Conservation (phyloP, 768 basidiomycete species). For the Neoboletus magnificus region DNA sequence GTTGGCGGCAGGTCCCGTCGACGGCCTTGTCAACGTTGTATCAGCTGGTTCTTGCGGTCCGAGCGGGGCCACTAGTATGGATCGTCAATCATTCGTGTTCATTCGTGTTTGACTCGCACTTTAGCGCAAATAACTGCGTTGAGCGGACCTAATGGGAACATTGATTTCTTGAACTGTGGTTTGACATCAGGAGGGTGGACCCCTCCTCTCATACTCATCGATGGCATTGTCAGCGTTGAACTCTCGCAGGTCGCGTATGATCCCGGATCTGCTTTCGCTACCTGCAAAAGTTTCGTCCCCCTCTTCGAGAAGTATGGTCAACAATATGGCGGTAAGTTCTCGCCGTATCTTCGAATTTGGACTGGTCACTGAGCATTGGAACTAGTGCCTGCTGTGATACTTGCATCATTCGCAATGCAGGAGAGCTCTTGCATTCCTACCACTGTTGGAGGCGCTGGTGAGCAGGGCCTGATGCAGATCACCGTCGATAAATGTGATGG, state of each 20-base stretch:
- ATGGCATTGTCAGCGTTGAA: conserved; percentile 47
- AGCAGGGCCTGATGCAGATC: conserved; percentile 87
- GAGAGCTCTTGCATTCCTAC: conserved; percentile 71
- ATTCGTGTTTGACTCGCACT: conserved; percentile 1
- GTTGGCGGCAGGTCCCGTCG: neutral
- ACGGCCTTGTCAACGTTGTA: conserved; percentile 36
- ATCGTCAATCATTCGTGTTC: conserved; percentile 20
- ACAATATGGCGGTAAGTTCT: conserved; percentile 39
- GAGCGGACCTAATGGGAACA: conserved; percentile 67
- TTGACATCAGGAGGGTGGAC: conserved; percentile 62
- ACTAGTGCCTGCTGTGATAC: conserved; percentile 66
- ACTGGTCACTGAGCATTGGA: neutral
- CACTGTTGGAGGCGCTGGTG: conserved; percentile 70
- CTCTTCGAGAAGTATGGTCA: conserved; percentile 59
- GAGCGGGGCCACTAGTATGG: conserved; percentile 45
- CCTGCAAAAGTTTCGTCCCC: conserved; percentile 48
- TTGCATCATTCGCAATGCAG: conserved; percentile 89
- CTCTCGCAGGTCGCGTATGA: conserved; percentile 48
- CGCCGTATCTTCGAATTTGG: neutral
- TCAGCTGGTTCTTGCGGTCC: conserved; percentile 40
- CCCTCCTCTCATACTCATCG: conserved; percentile 58
- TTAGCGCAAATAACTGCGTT: conserved; percentile 47
- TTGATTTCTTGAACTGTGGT: conserved; percentile 79
- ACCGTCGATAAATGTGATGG: conserved; percentile 71
- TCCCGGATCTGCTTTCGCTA: conserved; percentile 51